Base-by-base conservation (phyloP, 345 rosid genomes). In the Acer campestre region DNA sequence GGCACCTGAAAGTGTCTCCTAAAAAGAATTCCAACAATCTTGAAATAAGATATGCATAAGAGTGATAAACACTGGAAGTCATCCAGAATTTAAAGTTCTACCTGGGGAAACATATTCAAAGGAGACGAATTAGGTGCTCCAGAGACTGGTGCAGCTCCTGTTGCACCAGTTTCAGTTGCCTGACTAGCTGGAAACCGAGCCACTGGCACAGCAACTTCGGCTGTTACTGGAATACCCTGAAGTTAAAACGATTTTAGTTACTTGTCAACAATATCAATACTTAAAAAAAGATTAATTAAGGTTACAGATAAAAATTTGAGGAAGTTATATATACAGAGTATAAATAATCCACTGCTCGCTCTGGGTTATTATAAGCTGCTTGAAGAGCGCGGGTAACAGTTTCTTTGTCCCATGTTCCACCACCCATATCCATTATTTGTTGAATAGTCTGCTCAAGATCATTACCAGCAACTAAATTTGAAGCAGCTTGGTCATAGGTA, bases 351-450 rank as follows among this genome's bases (percentile, higher is more conserved):
- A 96, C 97, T n/a, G 99, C 99, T 76, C 99, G 84, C 88, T 94
- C 99, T 27, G 99, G 99, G 75, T 96, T 96, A 84, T 94, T 96
- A 82, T 94, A 93, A 69, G 99, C 98, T 38, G 99, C 98, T 81
- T 93, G 94, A 84, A 96, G 98, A 64, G 99, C 99, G 63, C 97
- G 92, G 56, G 85, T 81, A 78, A 96, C 98, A 29, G 93, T 92
- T 79, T 96, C 98, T 89, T 90, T 91, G 84, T 91, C 98, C 99
- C 99, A 96, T 61, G 74, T 89, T 61, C 99, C 99, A 56, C 97
- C 99, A 20, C 98, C 99, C 83, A 96, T 90, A 78, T 96, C 99
- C 97, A 96, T 88, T 79, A 96, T 70, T 79, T 93, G 93, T 80
- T 88, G 96, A 75, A 94, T 86, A 68, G 91, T 89, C 81, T 87